Evolutionary conservation across 805 yeast species (phyloP).

Genomic region (Torulaspora indica): DNA sequence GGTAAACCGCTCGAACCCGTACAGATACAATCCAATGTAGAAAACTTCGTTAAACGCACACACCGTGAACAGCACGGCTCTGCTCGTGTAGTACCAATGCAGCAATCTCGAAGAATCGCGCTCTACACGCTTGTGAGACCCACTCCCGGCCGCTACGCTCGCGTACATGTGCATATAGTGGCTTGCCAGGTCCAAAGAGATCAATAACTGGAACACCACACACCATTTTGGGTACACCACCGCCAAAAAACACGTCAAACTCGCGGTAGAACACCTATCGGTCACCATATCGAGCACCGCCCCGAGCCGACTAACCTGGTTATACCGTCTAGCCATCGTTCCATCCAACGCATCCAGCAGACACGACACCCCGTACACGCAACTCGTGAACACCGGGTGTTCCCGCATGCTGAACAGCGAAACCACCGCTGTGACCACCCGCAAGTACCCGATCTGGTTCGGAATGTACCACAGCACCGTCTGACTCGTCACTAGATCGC

Average conservation of each 20-base stretch:
- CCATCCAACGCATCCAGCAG: slow-evolving; percentile 95
- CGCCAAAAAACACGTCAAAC: slow-evolving; percentile 82
- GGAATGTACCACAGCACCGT: slow-evolving; percentile 80
- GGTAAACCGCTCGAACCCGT: slow-evolving; percentile 46
- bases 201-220: slow-evolving; percentile 69
- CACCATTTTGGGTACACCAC: slow-evolving; percentile 62
- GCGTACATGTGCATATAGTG: slow-evolving; percentile 99
- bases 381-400: slow-evolving; percentile 75
- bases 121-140: slow-evolving; percentile 78
- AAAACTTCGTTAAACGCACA: slow-evolving; percentile 93
- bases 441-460: slow-evolving; percentile 81
- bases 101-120: slow-evolving; percentile 66
- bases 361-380: slow-evolving; percentile 81
- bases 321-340: slow-evolving; percentile 80
- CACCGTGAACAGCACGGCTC: slow-evolving; percentile 75
- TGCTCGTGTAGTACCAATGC: slow-evolving; percentile 81
- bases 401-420: slow-evolving; percentile 78
- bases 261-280: slow-evolving; percentile 93
- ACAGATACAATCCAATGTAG: slow-evolving; percentile 82
- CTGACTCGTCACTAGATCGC: slow-evolving; percentile 36
- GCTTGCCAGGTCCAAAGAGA: slow-evolving; percentile 82
- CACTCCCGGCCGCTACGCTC: slow-evolving; percentile 69
- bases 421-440: slow-evolving; percentile 75
- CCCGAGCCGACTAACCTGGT: slow-evolving; percentile 89
- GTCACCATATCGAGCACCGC: slow-evolving; percentile 99